Evolutionary conservation across 164 flowering plant species (phyloP), one percentile per base, ranked within the genome.

Genomic region (Vitis vinifera): DNA sequence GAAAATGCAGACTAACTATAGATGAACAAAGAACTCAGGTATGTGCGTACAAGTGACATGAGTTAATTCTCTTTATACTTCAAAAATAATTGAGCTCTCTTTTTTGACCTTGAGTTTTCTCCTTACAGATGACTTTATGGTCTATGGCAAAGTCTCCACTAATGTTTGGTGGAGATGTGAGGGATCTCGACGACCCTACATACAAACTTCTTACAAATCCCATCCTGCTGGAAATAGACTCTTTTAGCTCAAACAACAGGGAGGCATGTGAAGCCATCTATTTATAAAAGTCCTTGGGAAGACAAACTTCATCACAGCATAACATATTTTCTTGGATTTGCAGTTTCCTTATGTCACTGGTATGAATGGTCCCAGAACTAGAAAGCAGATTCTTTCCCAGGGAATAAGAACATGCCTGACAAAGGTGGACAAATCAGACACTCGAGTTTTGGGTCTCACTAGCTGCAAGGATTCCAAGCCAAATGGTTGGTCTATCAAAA

Each of bases 151-250:
- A 83, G 83, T 95, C 99, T 50, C 98, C 99, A 51, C 84, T 95
- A 68, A 91, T 95, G 90, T 92, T 87, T 76, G 99, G 99, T 75
- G 99, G 99, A 57, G 98, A 95, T 80, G 67, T 93, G 77, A 82
- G 91, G 74, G 77, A 82, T 10, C 85, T 95, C 37, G 99, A 95
- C 51, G 62, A 83, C 0, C 15, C 70, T 50, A 91, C 97, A 3
- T 79, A 80, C 59, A 71, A 55, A 62, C 77, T 91, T 78, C 86
- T 95, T 67, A 88, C 98, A 14, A 80, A 92, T 75, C 93, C 98
- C 52, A 80, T 82, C 50, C 61, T 90, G 52, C 80, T 93, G 73
- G 90, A 90, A 77, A 91, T 95, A 68, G 87, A 95, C 73, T 62
- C 84, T 51, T 87, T 80, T 57, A 90, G 97, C 82, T 71, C 85